phyloP scores from a whole-genome alignment of 1,284 basidiomycete genomes.

The Microstroma glucosiphilum region DNA sequence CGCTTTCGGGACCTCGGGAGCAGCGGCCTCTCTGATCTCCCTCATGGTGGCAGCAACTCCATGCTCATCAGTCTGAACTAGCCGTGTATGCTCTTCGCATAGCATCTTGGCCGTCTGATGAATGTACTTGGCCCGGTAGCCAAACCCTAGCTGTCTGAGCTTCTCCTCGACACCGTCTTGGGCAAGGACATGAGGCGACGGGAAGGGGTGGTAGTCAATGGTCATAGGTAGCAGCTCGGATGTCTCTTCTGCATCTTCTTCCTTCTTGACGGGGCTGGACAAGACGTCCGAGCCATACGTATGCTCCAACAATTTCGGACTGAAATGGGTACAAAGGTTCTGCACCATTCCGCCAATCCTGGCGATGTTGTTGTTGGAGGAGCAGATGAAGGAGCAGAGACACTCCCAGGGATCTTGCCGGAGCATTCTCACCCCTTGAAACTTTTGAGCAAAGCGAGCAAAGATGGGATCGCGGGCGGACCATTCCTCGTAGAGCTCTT shows the following conservation, averaged over 20 bases:
- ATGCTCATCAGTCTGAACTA: background rate
- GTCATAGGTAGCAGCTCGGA: constrained; percentile 6
- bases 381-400: constrained; percentile 81
- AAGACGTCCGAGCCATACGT: background rate
- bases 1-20: background rate
- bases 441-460: constrained; percentile 59
- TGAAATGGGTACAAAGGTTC: constrained; percentile 42
- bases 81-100: constrained; percentile 51
- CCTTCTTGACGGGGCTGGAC: background rate
- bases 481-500: constrained; percentile 75
- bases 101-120: constrained; percentile 75
- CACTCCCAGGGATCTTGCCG: constrained; percentile 85
- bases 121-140: constrained; percentile 87
- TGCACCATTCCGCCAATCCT: constrained; percentile 50
- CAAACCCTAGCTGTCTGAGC: constrained; percentile 80
- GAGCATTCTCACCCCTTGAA: constrained; percentile 63
- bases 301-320: background rate
- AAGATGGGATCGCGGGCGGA: constrained; percentile 67
- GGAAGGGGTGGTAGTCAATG: constrained; percentile 72
- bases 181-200: constrained; percentile 66
- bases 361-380: constrained; percentile 85
- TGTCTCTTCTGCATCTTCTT: background rate
- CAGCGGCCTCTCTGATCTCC: constrained; percentile 25
- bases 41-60: background rate
- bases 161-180: constrained; percentile 55